Evolutionary conservation across 2,329 filamentous ascomycete species (phyloP).

Genomic region (Penicillium glabrum): DNA sequence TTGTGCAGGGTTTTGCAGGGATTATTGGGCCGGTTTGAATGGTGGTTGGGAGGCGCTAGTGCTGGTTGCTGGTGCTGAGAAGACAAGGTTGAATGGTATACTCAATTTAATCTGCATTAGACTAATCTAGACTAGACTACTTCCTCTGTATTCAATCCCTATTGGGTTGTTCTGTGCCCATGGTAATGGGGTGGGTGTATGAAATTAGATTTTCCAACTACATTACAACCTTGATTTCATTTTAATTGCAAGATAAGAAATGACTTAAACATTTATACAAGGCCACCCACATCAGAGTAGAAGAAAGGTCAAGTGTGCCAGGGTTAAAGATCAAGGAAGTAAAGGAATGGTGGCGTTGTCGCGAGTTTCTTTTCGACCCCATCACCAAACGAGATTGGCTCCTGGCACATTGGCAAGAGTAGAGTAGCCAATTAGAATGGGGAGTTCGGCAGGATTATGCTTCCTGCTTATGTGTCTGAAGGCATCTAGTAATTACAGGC

Average conservation of each 20-base stretch:
- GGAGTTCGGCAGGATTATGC: neutral
- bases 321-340: neutral
- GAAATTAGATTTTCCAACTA: neutral
- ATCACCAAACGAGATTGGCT: neutral
- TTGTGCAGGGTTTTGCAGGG: slow-evolving; percentile 11
- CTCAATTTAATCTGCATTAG: too few relatives aligned
- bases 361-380: neutral
- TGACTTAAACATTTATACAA: neutral
- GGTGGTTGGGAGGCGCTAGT: neutral
- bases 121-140: too few relatives aligned
- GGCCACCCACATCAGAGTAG: neutral
- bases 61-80: too few relatives aligned
- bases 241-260: neutral
- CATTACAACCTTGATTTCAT: neutral
- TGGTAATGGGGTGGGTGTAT: neutral
- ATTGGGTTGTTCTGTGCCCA: too few relatives aligned
- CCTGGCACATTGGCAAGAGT: neutral
- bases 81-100: too few relatives aligned
- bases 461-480: neutral
- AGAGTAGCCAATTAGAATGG: neutral
- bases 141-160: too few relatives aligned
- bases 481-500: slow-evolving; percentile 6
- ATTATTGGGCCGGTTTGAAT: slow-evolving; percentile 9
- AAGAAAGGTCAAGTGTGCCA: neutral
- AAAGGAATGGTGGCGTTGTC: neutral